Evolutionary conservation across 108 stramenopile genomes (phyloP), one percentile per base, ranked within the genome.

Genomic region (Schizochytrium sp.): DNA sequence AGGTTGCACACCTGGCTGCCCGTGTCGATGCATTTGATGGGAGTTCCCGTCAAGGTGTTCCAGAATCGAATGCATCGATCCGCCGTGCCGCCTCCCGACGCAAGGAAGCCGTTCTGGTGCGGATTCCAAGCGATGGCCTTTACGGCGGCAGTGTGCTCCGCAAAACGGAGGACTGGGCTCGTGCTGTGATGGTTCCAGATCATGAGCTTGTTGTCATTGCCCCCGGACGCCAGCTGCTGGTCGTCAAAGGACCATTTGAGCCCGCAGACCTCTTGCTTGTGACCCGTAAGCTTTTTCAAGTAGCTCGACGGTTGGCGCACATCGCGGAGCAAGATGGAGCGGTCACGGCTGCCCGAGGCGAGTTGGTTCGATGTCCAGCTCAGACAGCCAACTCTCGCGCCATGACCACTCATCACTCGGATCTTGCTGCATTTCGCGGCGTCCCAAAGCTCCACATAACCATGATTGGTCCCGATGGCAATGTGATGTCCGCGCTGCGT

Each of bases 101-200:
- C 98, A 87, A 99, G 91, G 28, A 98, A 93, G 34, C 98, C 98
- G 87, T 96, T 95, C 91, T 99, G 98, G 91, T 99, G 98, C 34
- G 99, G 99, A 71, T 94, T 95, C 98, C 98, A 99, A 10, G 98
- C 96, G 91, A 99, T 97, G 23, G 99, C 99, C 94, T 99, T 99
- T 90, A 99, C 98, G 8, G 99, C 99, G 5, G 98, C 99, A 4
- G 96, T 96, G 94, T 99, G 99, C 34, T 97, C 98, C 21, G 93
- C n/a, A 88, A 93, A 92, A 8, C 91, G 63, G 44, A 90, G 88
- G 34, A 93, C 57, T 4, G 89, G 87, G 8, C 47, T 29, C n/a
- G 29, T 29, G 29, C 87, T 34, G 8, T 57, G 25, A 19, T 34
- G 93, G 89, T 97, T 96, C 96, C 98, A 98, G 21, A 99, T 95